Conservation (phyloP, 2,329 filamentous ascomycete genomes). For the Colletotrichum godetiae region DNA sequence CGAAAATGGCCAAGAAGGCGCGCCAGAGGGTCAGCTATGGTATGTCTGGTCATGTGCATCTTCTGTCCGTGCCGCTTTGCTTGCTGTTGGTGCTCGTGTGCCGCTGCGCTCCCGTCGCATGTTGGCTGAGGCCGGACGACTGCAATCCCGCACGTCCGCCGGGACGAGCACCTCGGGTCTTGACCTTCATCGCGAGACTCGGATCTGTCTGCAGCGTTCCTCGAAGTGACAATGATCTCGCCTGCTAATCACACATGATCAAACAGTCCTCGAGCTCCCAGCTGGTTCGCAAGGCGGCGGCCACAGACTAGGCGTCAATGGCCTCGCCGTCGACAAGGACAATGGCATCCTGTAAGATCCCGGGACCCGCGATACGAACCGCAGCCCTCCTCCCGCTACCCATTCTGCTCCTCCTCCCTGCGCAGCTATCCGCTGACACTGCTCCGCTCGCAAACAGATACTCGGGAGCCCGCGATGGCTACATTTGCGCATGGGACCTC, state of each 20-base stretch:
- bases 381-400: slow-evolving; percentile 28
- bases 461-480: slow-evolving; percentile 93
- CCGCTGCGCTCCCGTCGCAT: slow-evolving; percentile 13
- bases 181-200: slow-evolving; percentile 1
- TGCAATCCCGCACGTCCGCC: slow-evolving; percentile 24
- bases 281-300: slow-evolving; percentile 72
- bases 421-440: neutral
- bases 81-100: slow-evolving; percentile 9
- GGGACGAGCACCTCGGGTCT: slow-evolving; percentile 1
- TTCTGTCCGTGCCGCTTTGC: neutral
- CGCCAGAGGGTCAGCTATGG: slow-evolving; percentile 79
- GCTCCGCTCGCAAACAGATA: slow-evolving; percentile 68
- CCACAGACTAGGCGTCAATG: slow-evolving; percentile 94
- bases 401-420: neutral
- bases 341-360: slow-evolving; percentile 84
- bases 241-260: slow-evolving; percentile 17
- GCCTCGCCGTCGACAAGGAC: slow-evolving; percentile 85
- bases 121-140: slow-evolving; percentile 3
- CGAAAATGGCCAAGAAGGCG: slow-evolving; percentile 73
- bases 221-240: neutral
- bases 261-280: slow-evolving; percentile 67
- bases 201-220: neutral
- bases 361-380: neutral
- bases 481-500: slow-evolving; percentile 95
- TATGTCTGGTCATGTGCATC: slow-evolving; percentile 47